phyloP scores from a whole-genome alignment of 106 monocot species.

The Dendrobium huoshanense region DNA sequence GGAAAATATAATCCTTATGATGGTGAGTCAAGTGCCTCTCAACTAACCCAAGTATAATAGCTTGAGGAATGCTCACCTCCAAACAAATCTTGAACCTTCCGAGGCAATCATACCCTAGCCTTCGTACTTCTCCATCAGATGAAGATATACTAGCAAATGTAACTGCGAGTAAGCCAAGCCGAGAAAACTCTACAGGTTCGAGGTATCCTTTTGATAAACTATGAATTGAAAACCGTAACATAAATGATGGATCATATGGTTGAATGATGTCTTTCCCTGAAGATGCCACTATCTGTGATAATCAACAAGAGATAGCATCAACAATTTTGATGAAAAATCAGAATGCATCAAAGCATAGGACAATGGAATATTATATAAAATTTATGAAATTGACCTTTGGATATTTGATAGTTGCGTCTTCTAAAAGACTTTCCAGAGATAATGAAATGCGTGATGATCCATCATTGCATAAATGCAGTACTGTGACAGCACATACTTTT shows the following conservation, averaged over 20 bases:
- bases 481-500: constrained; percentile 48
- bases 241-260: constrained; percentile 72
- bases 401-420: constrained; percentile 28
- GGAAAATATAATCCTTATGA: neutral
- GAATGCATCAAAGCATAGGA: neutral
- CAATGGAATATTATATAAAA: neutral
- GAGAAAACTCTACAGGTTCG: constrained; percentile 79
- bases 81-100: constrained; percentile 55
- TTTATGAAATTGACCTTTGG: constrained; percentile 23
- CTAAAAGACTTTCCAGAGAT: constrained; percentile 41
- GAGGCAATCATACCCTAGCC: constrained; percentile 75
- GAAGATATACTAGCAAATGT: constrained; percentile 85
- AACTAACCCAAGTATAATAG: neutral
- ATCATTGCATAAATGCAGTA: constrained; percentile 54
- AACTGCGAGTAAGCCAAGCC: constrained; percentile 76
- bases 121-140: constrained; percentile 56
- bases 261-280: constrained; percentile 11
- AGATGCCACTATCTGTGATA: constrained; percentile 27
- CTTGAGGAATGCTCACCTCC: constrained; percentile 34
- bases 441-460: constrained; percentile 24
- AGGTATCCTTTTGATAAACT: constrained; percentile 61
- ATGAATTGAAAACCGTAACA: constrained; percentile 74
- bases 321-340: neutral
- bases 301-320: constrained; percentile 7
- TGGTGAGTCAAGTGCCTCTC: neutral